Percentiles rank a stretch among this genome's conserved stretches.
Conservation (phyloP, 2,329 filamentous ascomycete genomes). For the Fusarium verrucosum region DNA sequence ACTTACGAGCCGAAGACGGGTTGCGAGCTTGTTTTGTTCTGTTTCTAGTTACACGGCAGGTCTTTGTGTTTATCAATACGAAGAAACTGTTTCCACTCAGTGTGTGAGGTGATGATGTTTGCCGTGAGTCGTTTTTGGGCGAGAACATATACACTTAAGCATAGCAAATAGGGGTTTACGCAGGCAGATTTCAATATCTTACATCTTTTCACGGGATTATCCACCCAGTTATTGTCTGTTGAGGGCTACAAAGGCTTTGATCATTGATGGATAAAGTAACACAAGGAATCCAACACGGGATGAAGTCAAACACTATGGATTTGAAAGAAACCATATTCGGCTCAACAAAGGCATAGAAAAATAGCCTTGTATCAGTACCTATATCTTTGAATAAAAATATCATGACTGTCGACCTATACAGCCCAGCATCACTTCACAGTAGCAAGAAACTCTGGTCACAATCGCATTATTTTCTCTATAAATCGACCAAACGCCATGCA, state of each 20-base stretch:
- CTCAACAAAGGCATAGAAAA: no score
- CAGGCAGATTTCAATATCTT: background rate
- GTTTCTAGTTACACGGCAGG: conserved; percentile 7
- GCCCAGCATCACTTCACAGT: background rate
- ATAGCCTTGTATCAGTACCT: no score
- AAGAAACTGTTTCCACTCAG: background rate
- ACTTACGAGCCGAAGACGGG: conserved; percentile 28
- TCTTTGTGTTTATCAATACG: background rate
- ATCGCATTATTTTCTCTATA: conserved; percentile 28
- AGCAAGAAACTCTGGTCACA: background rate
- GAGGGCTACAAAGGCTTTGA: no score
- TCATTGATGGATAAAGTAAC: no score
- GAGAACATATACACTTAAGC: background rate
- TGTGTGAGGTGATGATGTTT: background rate
- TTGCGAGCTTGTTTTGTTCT: conserved; percentile 2
- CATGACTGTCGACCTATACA: no score
- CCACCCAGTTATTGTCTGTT: background rate
- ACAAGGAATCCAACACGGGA: no score
- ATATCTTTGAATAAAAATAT: no score
- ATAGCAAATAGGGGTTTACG: background rate
- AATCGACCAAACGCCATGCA: conserved; percentile 28
- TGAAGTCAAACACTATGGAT: no score
- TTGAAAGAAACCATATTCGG: no score
- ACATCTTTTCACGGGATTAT: background rate
- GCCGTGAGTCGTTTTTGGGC: background rate